phyloP scores from a whole-genome alignment of 2,329 filamentous ascomycete genomes.

The Ophiostoma triangulosporum region DNA sequence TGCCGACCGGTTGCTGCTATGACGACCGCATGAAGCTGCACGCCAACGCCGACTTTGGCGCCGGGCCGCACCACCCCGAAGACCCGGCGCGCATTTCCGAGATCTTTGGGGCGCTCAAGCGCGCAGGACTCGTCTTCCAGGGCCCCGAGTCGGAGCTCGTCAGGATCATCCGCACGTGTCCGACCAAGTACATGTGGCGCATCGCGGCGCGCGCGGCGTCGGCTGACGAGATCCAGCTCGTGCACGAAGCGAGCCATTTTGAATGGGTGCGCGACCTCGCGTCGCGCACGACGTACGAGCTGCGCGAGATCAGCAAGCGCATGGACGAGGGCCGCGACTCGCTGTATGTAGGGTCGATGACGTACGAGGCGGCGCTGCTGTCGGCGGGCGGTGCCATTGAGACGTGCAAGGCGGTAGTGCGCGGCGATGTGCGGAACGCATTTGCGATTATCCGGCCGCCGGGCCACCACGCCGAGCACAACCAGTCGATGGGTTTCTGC shows the following conservation, averaged over 20 bases:
- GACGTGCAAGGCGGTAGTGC: constrained; percentile 81
- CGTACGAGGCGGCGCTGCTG: constrained; percentile 65
- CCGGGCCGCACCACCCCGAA: constrained; percentile 76
- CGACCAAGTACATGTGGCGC: constrained; percentile 54
- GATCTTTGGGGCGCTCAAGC: constrained; percentile 81
- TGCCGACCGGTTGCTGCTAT: constrained; percentile 71
- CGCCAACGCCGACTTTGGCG: constrained; percentile 64
- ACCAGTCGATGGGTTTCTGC: constrained; percentile 85
- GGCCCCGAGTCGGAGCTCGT: constrained; percentile 42
- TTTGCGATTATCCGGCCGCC: constrained; percentile 92
- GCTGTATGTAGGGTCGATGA: constrained; percentile 71
- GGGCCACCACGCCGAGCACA: constrained; percentile 83
- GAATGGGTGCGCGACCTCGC: constrained; percentile 56
- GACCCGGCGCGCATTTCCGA: constrained; percentile 84
- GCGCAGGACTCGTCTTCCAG: constrained; percentile 60
- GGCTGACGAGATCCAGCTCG: constrained; percentile 62
- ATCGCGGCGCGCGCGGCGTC: constrained; percentile 70
- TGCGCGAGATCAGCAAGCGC: constrained; percentile 50
- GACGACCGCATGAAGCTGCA: constrained; percentile 94
- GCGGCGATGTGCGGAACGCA: constrained; percentile 76
- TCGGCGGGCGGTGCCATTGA: constrained; percentile 91
- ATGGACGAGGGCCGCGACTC: constrained; percentile 57
- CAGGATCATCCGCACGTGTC: constrained; percentile 36
- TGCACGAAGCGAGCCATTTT: constrained; percentile 67
- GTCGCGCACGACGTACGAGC: constrained; percentile 43